These are phyloP conservation scores for Leccinum fuscescens DNA, from an alignment of 1,284 basidiomycete genomes.

Conservation along the genomic window DNA sequence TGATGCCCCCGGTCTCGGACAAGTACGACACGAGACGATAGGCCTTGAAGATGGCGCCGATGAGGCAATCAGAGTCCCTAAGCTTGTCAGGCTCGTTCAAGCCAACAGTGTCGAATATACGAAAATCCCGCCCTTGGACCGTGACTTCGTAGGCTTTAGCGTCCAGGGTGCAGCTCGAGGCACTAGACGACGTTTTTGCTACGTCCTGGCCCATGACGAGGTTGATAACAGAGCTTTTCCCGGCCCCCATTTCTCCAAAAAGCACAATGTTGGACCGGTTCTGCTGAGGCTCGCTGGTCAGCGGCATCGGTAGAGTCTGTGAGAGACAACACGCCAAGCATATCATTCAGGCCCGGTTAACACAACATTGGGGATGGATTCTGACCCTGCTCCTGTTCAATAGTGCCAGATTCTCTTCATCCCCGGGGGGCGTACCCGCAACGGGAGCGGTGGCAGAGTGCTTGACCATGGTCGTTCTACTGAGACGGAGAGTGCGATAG, in stretches of 20 bases:
- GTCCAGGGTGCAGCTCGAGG: conserved; percentile 31
- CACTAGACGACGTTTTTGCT: conserved; percentile 27
- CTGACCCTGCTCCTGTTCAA: conserved; percentile 17
- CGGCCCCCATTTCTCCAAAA: conserved; percentile 34
- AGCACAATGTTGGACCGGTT: conserved; percentile 29
- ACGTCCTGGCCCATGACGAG: conserved; percentile 27
- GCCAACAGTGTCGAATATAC: conserved; percentile 33
- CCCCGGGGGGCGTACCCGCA: not conserved
- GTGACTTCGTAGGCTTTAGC: conserved; percentile 23
- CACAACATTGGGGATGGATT: not conserved
- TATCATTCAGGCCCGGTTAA: conserved; percentile 6
- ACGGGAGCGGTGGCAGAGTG: conserved; percentile 1
- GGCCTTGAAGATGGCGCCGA: conserved; percentile 32
- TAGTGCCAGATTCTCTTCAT: not conserved
- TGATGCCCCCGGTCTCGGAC: conserved; percentile 31
- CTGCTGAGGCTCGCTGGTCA: conserved; percentile 11
- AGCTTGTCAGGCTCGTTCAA: conserved; percentile 32
- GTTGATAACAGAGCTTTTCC: conserved; percentile 35
- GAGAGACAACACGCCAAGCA: not conserved
- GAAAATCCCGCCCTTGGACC: conserved; percentile 23
- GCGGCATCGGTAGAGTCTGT: conserved; percentile 10
- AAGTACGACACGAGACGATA: conserved; percentile 29
- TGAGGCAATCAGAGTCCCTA: conserved; percentile 26
- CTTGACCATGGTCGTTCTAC: conserved; percentile 5
- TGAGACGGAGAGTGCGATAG: not conserved